Percentiles rank a stretch among this genome's conserved stretches.
Conservation (phyloP, 2,329 filamentous ascomycete species). For the Teratosphaeria viscida region DNA sequence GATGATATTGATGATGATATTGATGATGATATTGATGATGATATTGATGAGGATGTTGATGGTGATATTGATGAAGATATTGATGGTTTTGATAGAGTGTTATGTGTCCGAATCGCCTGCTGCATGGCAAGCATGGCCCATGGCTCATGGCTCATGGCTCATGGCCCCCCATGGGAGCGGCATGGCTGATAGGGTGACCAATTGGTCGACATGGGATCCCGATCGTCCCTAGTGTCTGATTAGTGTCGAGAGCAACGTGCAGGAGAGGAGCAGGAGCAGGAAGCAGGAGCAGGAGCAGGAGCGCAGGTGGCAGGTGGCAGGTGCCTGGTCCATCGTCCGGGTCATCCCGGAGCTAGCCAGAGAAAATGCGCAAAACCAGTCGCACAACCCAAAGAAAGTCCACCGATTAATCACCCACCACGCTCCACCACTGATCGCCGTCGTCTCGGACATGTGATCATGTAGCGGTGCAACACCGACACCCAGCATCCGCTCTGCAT, state of each 20-base stretch:
- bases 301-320: too few relatives aligned
- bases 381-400: background rate
- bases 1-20: too few relatives aligned
- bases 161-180: background rate
- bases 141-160: too few relatives aligned
- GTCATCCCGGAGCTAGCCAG: background rate
- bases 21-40: too few relatives aligned
- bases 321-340: background rate
- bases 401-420: background rate
- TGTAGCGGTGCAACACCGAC: background rate
- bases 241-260: too few relatives aligned
- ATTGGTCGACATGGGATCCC: background rate
- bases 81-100: too few relatives aligned
- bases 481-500: background rate
- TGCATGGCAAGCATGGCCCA: too few relatives aligned
- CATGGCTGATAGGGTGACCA: background rate
- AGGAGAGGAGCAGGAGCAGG: too few relatives aligned
- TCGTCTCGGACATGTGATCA: background rate
- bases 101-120: too few relatives aligned
- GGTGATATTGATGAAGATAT: too few relatives aligned
- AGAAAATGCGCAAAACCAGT: background rate
- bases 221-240: background rate
- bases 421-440: background rate
- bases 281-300: too few relatives aligned
- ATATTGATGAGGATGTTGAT: too few relatives aligned